phyloP scores from a whole-genome alignment of 176 grass and related monocot species.

The Elaeis guineensis region DNA sequence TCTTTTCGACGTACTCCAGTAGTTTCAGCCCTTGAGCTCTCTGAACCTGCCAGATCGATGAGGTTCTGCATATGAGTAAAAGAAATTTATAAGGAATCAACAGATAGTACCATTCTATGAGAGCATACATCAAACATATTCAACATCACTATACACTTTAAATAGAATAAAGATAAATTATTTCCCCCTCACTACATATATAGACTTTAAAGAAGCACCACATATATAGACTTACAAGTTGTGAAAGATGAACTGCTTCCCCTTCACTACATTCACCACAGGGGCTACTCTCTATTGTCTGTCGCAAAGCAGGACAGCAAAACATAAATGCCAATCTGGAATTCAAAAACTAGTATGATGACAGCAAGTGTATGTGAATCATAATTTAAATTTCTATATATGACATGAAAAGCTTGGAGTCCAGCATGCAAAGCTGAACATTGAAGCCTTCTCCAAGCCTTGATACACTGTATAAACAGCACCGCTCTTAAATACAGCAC shows the following conservation, averaged over 20 bases:
- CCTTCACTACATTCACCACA: slow-evolving; percentile 71
- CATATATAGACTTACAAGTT: slow-evolving; percentile 58
- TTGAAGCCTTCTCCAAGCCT: too few species aligned
- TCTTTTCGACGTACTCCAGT: slow-evolving; percentile 96
- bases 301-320: slow-evolving; percentile 23
- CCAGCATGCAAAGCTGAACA: too few species aligned
- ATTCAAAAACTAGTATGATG: not conserved
- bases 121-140: too few species aligned
- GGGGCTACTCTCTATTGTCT: slow-evolving; percentile 97
- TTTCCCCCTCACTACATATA: not conserved
- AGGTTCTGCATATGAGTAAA: slow-evolving; percentile 85
- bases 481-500: too few species aligned
- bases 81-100: slow-evolving; percentile 30
- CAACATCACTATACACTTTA: too few species aligned
- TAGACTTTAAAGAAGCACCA: slow-evolving; percentile 23
- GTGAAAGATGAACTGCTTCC: slow-evolving; percentile 85
- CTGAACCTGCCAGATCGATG: slow-evolving; percentile 99
- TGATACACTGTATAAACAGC: too few species aligned
- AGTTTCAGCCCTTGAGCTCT: slow-evolving; percentile 97
- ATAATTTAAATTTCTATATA: too few species aligned
- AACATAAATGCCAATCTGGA: slow-evolving; percentile 3
- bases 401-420: too few species aligned
- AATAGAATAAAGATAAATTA: not conserved
- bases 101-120: slow-evolving; percentile 4
- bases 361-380: too few species aligned